Base-by-base conservation (phyloP, 805 yeast species). In the Kluyveromyces dobzhanskii region DNA sequence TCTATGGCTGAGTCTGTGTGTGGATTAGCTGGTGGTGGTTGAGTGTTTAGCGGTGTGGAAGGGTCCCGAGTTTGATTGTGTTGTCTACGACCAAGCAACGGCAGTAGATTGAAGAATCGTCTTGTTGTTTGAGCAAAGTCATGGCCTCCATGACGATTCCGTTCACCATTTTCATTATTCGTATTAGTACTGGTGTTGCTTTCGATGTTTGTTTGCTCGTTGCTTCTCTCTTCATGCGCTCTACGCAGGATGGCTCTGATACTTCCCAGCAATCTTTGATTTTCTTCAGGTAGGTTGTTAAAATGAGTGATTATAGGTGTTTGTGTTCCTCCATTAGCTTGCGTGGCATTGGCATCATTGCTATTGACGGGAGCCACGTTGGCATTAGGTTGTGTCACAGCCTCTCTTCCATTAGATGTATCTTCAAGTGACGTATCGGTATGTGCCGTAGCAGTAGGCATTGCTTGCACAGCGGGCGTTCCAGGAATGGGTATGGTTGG, bases 291-390 rank as follows among this genome's bases (percentile, higher is more conserved):
- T 14, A 30, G 21, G n/a, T 30, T 19, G 14, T 30, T 30, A 8
- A 30, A 17, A 17, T 30, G 32, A n/a, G 18, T 30, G 5, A 35
- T 30, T 24, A 33, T 28, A 33, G 32, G 37, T 30, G 30, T 12
- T 7, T 14, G 5, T 6, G 30, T 27, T 27, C 30, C 11, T 27
- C 30, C 16, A n/a, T 6, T 11, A 6, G 13, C 16, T 7, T 12
- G 13, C 10, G 35, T 32, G 16, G 8, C n/a, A 32, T 51, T 21
- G 51, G 38, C 14, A 27, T 21, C 24, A 21, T 6, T 9, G 24
- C 8, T 21, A 21, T 21, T 21, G 9, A 21, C 24, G 24, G 24
- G 24, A 21, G 9, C 24, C 9, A 9, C 8, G 9, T 21, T 21
- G 8, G 24, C 9, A 21, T 6, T 9, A 6, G 6, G 24, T 21